phyloP scores from a whole-genome alignment of 1,139 yeast genomes.

The Geotrichum siamense region DNA sequence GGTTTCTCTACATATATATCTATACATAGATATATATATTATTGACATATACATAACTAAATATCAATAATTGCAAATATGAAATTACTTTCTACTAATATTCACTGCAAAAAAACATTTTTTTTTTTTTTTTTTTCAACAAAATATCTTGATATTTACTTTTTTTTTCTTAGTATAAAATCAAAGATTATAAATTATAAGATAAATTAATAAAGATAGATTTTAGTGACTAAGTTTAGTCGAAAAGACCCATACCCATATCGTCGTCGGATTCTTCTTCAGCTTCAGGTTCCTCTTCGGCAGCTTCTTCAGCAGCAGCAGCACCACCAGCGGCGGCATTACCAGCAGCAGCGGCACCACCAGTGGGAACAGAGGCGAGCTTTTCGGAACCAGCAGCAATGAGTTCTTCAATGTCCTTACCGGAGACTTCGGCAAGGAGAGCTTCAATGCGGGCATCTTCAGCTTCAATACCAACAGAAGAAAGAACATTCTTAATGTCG shows the following conservation, averaged over 20 bases:
- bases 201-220: too few relatives aligned
- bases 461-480: constrained; percentile 92
- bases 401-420: constrained; percentile 86
- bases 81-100: too few relatives aligned
- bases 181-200: too few relatives aligned
- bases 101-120: too few relatives aligned
- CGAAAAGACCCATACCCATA: constrained; percentile 46
- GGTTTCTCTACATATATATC: too few relatives aligned
- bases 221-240: too few relatives aligned
- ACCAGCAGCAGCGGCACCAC: constrained; percentile 85
- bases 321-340: constrained; percentile 62
- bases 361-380: constrained; percentile 95
- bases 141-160: too few relatives aligned
- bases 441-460: constrained; percentile 82
- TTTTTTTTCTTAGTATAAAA: too few relatives aligned
- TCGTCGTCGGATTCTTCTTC: constrained; percentile 53
- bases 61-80: too few relatives aligned
- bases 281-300: constrained; percentile 57
- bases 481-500: constrained; percentile 81
- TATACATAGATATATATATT: too few relatives aligned
- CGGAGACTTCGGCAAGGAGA: constrained; percentile 86
- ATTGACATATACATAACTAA: too few relatives aligned
- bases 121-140: too few relatives aligned
- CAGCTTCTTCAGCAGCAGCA: constrained; percentile 67
- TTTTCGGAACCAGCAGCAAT: constrained; percentile 93